These are phyloP conservation scores for Tolypocladium endophyticum DNA, from an alignment of 2,329 filamentous ascomycete genomes.

Conservation along the genomic window DNA sequence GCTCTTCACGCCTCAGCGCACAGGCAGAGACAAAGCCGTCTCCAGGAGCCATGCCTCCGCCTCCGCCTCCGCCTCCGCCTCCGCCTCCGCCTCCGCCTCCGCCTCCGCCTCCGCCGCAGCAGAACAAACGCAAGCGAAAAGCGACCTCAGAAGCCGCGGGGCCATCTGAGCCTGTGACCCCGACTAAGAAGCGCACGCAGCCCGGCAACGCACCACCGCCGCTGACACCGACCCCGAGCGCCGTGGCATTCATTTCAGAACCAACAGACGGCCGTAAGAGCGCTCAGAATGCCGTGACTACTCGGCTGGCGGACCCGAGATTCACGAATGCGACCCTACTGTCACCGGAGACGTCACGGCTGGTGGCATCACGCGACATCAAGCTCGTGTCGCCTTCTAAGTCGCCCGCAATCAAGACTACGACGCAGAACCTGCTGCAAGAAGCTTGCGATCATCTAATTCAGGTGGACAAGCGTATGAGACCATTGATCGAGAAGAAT, in stretches of 20 bases:
- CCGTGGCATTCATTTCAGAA: constrained; percentile 26
- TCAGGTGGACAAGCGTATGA: constrained; percentile 60
- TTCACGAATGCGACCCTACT: constrained; percentile 59
- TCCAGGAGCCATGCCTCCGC: constrained; percentile 9
- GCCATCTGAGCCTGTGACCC: constrained; percentile 14
- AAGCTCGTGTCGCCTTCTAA: constrained; percentile 36
- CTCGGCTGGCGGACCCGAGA: constrained; percentile 51
- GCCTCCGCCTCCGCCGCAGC: constrained; percentile 6
- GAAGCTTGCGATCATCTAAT: constrained; percentile 68
- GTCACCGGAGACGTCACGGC: constrained; percentile 58
- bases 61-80: constrained; percentile 5
- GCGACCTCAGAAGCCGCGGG: constrained; percentile 11
- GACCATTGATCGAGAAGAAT: constrained; percentile 61
- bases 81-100: constrained; percentile 8
- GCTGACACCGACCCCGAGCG: constrained; percentile 36
- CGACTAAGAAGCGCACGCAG: constrained; percentile 19
- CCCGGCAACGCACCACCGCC: constrained; percentile 19
- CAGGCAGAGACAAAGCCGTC: constrained; percentile 8
- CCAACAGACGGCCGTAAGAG: constrained; percentile 21
- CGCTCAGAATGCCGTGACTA: constrained; percentile 28
- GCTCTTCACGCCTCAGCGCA: constrained; percentile 30
- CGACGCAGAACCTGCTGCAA: constrained; percentile 63
- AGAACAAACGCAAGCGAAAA: constrained; percentile 24
- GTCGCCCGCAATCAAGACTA: constrained; percentile 27
- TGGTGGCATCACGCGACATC: constrained; percentile 42